Conservation (phyloP, 2,329 filamentous ascomycete genomes). For the Plenodomus lindquistii region DNA sequence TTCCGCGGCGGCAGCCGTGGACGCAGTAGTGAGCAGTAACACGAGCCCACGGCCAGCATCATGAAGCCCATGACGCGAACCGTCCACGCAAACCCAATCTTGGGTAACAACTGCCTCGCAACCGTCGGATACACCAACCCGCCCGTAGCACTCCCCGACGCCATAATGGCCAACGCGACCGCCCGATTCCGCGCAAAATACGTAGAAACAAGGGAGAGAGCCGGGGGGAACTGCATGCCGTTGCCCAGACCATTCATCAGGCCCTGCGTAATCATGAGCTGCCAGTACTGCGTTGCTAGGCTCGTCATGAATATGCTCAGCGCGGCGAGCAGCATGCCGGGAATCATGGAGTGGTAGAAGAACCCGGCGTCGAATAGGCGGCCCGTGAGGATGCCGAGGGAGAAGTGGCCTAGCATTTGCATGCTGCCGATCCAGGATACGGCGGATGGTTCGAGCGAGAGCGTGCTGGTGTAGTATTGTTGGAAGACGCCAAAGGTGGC, state of each 20-base stretch:
- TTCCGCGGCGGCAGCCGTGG: constrained; percentile 50
- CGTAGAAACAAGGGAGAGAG: constrained; percentile 46
- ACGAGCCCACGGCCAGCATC: constrained; percentile 51
- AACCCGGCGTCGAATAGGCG: constrained; percentile 57
- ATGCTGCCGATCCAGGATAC: constrained; percentile 59
- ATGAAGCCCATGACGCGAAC: constrained; percentile 66
- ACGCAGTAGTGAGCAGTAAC: constrained; percentile 45
- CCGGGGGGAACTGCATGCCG: constrained; percentile 42
- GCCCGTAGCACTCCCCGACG: constrained; percentile 64
- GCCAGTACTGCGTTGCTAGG: constrained; percentile 55
- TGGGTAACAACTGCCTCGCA: constrained; percentile 59
- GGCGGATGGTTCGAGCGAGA: constrained; percentile 44
- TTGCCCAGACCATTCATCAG: constrained; percentile 39
- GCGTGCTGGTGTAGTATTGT: constrained; percentile 36
- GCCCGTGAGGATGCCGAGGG: constrained; percentile 56
- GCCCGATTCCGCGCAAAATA: constrained; percentile 65
- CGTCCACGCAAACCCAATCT: constrained; percentile 67
- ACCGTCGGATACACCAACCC: constrained; percentile 66
- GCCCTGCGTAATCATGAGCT: constrained; percentile 47
- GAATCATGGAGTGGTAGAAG: constrained; percentile 50
- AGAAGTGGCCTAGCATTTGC: constrained; percentile 57
- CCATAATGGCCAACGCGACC: constrained; percentile 63
- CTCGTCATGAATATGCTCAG: constrained; percentile 59
- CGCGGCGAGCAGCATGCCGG: constrained; percentile 50
- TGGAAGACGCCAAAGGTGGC: constrained; percentile 45